Percentiles rank a stretch among this genome's conserved stretches.
Evolutionary conservation across 805 yeast genomes (phyloP).

Genomic region (Zygotorulaspora chibaensis): DNA sequence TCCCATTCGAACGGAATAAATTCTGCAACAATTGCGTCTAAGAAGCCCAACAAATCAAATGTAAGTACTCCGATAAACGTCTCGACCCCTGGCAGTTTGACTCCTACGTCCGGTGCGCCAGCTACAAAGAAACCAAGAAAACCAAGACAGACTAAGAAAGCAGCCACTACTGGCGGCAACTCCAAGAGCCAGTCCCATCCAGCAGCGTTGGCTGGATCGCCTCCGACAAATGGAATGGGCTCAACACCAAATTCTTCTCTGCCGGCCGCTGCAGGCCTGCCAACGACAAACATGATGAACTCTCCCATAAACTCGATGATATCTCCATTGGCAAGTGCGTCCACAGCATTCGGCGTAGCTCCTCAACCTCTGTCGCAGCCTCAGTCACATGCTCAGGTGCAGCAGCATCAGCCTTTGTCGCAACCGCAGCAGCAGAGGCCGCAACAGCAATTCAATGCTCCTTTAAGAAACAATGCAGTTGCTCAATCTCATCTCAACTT

Average conservation of each 20-base stretch:
- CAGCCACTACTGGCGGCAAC: slow-evolving; percentile 3
- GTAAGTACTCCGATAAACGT: slow-evolving; percentile 19
- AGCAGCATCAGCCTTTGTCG: slow-evolving; percentile 4
- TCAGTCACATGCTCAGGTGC: slow-evolving; percentile 4
- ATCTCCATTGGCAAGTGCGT: slow-evolving; percentile 17
- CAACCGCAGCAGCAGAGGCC: slow-evolving; percentile 10
- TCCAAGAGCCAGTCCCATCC: slow-evolving; percentile 4
- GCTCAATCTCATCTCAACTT: slow-evolving; percentile 12
- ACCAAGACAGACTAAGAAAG: slow-evolving; percentile 25
- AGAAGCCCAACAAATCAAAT: slow-evolving; percentile 14
- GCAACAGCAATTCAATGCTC: slow-evolving; percentile 9
- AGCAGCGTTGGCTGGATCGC: slow-evolving; percentile 7
- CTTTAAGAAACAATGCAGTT: slow-evolving; percentile 5
- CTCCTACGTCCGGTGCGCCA: slow-evolving; percentile 10
- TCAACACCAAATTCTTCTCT: slow-evolving; percentile 13
- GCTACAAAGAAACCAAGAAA: slow-evolving; percentile 29
- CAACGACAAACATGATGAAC: slow-evolving; percentile 23
- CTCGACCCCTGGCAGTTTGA: slow-evolving; percentile 14
- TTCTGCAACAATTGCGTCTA: slow-evolving; percentile 1
- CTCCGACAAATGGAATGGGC: slow-evolving; percentile 7
- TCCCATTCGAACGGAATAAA: not conserved
- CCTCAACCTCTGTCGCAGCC: slow-evolving; percentile 8
- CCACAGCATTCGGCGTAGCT: slow-evolving; percentile 5
- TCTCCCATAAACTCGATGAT: slow-evolving; percentile 23
- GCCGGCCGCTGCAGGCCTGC: slow-evolving; percentile 18